Conservation (phyloP, 192 early-diverging fungal species). For the Gryganskiella cystojenkinii region DNA sequence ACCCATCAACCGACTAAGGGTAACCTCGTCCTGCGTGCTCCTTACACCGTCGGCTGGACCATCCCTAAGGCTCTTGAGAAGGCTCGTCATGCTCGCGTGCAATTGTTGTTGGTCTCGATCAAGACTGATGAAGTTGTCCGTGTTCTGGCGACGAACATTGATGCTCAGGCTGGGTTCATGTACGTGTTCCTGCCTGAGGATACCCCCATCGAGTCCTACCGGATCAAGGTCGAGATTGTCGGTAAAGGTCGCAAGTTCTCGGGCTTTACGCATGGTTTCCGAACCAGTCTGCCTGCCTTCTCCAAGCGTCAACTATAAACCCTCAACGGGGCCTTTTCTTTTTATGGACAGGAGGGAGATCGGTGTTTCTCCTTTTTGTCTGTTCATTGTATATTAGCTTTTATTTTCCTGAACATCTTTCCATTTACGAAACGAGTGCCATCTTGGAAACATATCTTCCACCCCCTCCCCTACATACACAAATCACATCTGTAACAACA, state of each 20-base stretch:
- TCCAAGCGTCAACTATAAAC: conserved; percentile 20
- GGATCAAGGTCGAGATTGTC: conserved; percentile 50
- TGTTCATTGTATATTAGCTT: too few relatives aligned
- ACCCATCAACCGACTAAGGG: conserved; percentile 35
- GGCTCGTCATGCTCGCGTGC: conserved; percentile 34
- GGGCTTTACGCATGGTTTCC: conserved; percentile 38
- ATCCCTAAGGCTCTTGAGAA: conserved; percentile 41
- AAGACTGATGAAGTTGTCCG: conserved; percentile 8
- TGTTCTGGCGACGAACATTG: conserved; percentile 33
- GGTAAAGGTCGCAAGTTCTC: conserved; percentile 52
- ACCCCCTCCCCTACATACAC: too few relatives aligned
- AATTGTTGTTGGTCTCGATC: conserved; percentile 27
- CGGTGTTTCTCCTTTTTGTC: too few relatives aligned
- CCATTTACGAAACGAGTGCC: too few relatives aligned
- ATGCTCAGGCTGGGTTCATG: conserved; percentile 38
- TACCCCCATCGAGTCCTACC: conserved; percentile 21
- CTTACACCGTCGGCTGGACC: conserved; percentile 52
- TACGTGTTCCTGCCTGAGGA: conserved; percentile 46
- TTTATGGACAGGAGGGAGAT: too few relatives aligned
- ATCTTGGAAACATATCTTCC: too few relatives aligned
- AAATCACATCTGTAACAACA: too few relatives aligned
- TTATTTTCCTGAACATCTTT: too few relatives aligned
- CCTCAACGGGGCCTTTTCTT: too few relatives aligned
- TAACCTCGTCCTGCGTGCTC: conserved; percentile 39
- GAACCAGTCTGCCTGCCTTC: conserved; percentile 45